Percentiles rank a stretch among this genome's conserved stretches.
Evolutionary conservation across 108 stramenopile genomes (phyloP).

Genomic region (Nitzschia inconspicua): DNA sequence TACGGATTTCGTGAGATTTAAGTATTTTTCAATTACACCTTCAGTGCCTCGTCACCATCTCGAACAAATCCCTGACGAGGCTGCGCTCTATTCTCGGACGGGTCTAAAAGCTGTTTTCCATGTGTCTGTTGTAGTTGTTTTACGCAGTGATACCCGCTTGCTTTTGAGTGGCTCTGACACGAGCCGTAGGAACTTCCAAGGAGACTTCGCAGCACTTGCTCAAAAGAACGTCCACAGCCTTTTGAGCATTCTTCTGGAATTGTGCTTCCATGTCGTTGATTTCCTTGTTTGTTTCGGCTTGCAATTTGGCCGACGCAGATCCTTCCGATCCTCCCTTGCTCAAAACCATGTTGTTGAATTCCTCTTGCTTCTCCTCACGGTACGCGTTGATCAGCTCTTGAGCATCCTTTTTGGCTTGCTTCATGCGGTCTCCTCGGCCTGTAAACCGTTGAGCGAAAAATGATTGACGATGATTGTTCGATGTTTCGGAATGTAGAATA

Average conservation of each 20-base stretch:
- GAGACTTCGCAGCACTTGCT: constrained; percentile 93
- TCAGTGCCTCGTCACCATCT: too few relatives aligned
- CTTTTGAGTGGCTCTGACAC: constrained; percentile 89
- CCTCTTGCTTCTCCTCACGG: constrained; percentile 86
- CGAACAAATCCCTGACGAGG: too few relatives aligned
- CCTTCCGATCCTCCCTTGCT: constrained; percentile 73
- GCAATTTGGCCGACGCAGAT: constrained; percentile 74
- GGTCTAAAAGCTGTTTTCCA: too few relatives aligned
- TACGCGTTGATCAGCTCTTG: constrained; percentile 81
- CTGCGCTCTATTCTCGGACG: too few relatives aligned
- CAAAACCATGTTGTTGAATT: constrained; percentile 83
- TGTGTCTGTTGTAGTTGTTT: not conserved
- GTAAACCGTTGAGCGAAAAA: too few relatives aligned
- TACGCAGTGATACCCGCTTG: constrained; percentile 47
- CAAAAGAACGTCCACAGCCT: constrained; percentile 89
- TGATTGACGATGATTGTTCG: not conserved
- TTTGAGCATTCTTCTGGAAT: constrained; percentile 85
- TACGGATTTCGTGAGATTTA: too few relatives aligned
- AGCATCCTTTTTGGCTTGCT: constrained; percentile 88
- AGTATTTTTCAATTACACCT: too few relatives aligned
- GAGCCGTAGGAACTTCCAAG: constrained; percentile 86
- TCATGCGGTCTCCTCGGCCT: constrained; percentile 93
- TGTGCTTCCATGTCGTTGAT: constrained; percentile 69
- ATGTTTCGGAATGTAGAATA: not conserved
- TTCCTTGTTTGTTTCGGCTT: constrained; percentile 79